A percentile compares a stretch with the other conserved stretches of the same genome.
Conservation (phyloP, 192 early-diverging fungal genomes). For the Coemansia sp. region DNA sequence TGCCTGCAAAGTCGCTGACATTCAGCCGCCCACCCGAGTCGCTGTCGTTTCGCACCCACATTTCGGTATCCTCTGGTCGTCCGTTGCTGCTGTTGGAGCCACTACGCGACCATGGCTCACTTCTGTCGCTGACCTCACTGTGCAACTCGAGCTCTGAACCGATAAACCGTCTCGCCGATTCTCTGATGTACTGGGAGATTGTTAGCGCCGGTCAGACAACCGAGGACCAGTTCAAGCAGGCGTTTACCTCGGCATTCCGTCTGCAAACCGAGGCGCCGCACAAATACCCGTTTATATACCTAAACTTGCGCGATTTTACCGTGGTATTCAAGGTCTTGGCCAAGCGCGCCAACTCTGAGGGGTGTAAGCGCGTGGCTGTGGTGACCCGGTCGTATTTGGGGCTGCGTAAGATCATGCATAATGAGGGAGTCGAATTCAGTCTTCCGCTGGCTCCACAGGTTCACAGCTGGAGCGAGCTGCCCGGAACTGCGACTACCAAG, state of each 20-base stretch:
- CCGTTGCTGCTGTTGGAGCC: constrained; percentile 17
- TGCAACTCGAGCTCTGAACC: constrained; percentile 7
- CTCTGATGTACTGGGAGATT: constrained; percentile 36
- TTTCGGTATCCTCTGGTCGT: constrained; percentile 19
- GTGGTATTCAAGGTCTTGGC: constrained; percentile 34
- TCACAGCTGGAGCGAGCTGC: constrained; percentile 30
- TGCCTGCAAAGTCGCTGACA: constrained; percentile 5
- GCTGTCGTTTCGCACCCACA: constrained; percentile 44
- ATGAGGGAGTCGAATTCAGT: constrained; percentile 24
- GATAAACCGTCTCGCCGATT: constrained; percentile 24
- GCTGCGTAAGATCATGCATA: constrained; percentile 25
- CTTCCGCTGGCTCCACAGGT: constrained; percentile 44
- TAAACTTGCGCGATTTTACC: constrained; percentile 31
- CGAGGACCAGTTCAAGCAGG: constrained; percentile 25
- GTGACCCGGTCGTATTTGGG: constrained; percentile 43
- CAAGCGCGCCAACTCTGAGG: neutral
- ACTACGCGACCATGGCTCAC: constrained; percentile 14
- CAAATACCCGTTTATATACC: constrained; percentile 41
- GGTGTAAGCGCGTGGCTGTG: constrained; percentile 24
- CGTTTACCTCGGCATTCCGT: constrained; percentile 24
- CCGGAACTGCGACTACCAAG: neutral
- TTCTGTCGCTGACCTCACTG: constrained; percentile 32
- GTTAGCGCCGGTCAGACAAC: neutral
- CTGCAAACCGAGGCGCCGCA: constrained; percentile 27
- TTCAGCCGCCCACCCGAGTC: constrained; percentile 43